A percentile compares a stretch with the other conserved stretches of the same genome.
Conservation (phyloP, 2,329 filamentous ascomycete genomes). For the Epichloe gansuensis region DNA sequence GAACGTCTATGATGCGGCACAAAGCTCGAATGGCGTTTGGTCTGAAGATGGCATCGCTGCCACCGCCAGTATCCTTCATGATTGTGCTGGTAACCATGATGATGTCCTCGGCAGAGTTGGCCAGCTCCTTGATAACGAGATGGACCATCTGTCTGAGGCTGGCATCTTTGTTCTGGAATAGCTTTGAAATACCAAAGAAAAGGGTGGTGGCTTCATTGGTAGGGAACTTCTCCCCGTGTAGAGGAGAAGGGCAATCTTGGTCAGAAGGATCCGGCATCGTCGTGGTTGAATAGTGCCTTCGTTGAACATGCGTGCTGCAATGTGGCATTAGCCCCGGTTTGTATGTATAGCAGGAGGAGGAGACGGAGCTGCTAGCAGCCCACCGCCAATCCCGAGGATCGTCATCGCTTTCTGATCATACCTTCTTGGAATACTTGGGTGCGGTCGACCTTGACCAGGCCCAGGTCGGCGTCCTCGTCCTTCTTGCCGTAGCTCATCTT, state of each 20-base stretch:
- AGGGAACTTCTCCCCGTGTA: conserved; percentile 97
- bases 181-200: conserved; percentile 97
- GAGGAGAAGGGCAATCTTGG: conserved; percentile 90
- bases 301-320: conserved; percentile 86
- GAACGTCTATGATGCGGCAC: conserved; percentile 91
- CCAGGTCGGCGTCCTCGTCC: conserved; percentile 91
- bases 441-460: conserved; percentile 92
- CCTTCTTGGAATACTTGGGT: conserved; percentile 99
- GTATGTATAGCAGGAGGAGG: neutral
- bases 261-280: conserved; percentile 93
- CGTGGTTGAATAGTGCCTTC: conserved; percentile 91
- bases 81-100: conserved; percentile 99
- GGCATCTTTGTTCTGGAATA: conserved; percentile 99
- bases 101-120: conserved; percentile 90
- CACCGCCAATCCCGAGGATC: neutral
- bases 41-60: conserved; percentile 85
- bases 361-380: neutral
- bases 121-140: conserved; percentile 94
- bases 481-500: conserved; percentile 97
- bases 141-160: conserved; percentile 98
- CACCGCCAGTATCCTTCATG: conserved; percentile 97
- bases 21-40: conserved; percentile 93
- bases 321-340: conserved; percentile 3
- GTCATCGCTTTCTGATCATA: conserved; percentile 28
- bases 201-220: conserved; percentile 95